Evolutionary conservation across 352 stramenopile genomes (phyloP).

Genomic region (Phytopythium litorale): DNA sequence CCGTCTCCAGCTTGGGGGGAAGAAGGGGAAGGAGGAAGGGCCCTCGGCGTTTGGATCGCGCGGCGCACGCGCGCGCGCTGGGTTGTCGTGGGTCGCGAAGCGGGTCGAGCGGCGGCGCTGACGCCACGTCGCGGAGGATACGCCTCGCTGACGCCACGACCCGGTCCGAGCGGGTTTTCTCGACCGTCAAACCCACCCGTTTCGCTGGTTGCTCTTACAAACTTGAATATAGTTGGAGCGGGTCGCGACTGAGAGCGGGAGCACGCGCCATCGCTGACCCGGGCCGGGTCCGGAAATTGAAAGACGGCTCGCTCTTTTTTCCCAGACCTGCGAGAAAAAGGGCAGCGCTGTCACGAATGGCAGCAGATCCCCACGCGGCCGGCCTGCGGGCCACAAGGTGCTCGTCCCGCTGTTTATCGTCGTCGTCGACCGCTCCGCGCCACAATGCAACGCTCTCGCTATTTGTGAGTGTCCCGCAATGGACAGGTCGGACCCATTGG

Average conservation of each 20-base stretch:
- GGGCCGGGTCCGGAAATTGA: not conserved
- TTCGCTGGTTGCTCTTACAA: not conserved
- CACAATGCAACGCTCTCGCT: too few species aligned
- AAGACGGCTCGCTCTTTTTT: not conserved
- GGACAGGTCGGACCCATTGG: too few species aligned
- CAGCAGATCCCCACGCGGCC: too few species aligned
- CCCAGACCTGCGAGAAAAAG: not conserved
- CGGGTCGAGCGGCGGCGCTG: not conserved
- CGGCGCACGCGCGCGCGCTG: too few species aligned
- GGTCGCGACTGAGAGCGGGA: not conserved
- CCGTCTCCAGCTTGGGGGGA: too few species aligned
- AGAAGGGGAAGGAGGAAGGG: too few species aligned
- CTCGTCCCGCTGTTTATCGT: too few species aligned
- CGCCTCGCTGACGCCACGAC: conserved; percentile 11
- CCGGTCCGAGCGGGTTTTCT: not conserved
- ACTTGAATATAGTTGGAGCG: not conserved
- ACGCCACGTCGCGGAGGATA: conserved; percentile 13
- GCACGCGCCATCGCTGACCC: not conserved
- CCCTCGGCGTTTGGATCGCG: not conserved
- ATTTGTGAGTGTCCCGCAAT: too few species aligned
- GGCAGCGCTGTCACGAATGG: too few species aligned
- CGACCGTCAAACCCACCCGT: not conserved
- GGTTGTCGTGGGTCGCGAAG: too few species aligned
- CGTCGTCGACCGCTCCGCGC: too few species aligned
- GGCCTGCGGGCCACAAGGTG: too few species aligned